phyloP scores from a whole-genome alignment of 208 protist genomes.

The Leishmania martiniquensis region DNA sequence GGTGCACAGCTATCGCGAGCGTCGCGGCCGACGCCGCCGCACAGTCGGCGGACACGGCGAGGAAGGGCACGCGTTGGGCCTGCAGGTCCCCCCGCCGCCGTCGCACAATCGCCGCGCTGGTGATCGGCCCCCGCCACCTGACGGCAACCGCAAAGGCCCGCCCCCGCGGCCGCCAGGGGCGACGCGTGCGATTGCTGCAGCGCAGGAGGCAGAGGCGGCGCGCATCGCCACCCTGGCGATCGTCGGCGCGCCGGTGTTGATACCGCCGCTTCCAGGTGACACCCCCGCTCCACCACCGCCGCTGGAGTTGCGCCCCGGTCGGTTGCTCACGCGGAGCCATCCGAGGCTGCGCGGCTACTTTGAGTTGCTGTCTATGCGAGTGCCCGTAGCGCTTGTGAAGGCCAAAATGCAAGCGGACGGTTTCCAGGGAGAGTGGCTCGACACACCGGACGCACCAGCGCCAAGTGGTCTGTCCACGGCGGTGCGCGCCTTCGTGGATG shows the following conservation, averaged over 20 bases:
- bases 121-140: slow-evolving; percentile 7
- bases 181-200: slow-evolving; percentile 11
- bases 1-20: slow-evolving; percentile 12
- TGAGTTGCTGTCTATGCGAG: slow-evolving; percentile 57
- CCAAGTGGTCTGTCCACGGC: slow-evolving; percentile 34
- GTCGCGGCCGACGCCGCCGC: background rate
- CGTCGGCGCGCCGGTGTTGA: slow-evolving; percentile 20
- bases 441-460: slow-evolving; percentile 56
- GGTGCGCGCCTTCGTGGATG: slow-evolving; percentile 38
- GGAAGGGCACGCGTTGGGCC: background rate
- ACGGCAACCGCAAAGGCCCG: slow-evolving; percentile 16
- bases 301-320: slow-evolving; percentile 32
- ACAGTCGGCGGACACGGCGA: background rate
- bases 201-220: slow-evolving; percentile 23
- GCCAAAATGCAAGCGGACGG: slow-evolving; percentile 69
- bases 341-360: slow-evolving; percentile 70
- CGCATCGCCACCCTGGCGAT: slow-evolving; percentile 21
- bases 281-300: slow-evolving; percentile 46
- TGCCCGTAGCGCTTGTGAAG: slow-evolving; percentile 48
- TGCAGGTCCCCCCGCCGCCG: slow-evolving; percentile 1
- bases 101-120: background rate
- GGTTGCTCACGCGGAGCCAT: slow-evolving; percentile 45
- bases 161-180: slow-evolving; percentile 15
- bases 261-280: slow-evolving; percentile 16
- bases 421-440: slow-evolving; percentile 58